Evolutionary conservation across 2,329 filamentous ascomycete species (phyloP).

Genomic region (Ophiostoma australiae): DNA sequence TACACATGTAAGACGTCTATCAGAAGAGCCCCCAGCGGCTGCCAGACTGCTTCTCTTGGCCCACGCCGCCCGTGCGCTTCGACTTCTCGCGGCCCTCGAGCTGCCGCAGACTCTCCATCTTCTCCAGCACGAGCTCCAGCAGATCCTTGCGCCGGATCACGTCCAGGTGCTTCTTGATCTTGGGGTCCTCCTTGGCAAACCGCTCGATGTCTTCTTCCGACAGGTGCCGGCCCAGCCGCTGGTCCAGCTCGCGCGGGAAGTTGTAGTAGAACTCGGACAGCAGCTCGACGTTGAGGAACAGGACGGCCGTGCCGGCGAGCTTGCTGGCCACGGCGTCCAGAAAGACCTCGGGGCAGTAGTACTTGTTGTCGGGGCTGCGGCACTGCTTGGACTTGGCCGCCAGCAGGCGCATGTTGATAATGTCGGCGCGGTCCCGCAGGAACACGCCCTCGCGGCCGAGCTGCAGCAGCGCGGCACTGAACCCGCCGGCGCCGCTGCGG

Average conservation of each 20-base stretch:
- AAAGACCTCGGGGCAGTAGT: constrained; percentile 94
- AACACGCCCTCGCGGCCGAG: constrained; percentile 93
- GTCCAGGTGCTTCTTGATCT: constrained; percentile 82
- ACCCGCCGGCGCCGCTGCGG: constrained; percentile 82
- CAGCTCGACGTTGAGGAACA: constrained; percentile 96
- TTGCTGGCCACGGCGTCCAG: constrained; percentile 96
- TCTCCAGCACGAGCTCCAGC: constrained; percentile 85
- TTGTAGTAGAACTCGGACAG: constrained; percentile 97
- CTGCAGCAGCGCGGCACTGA: constrained; percentile 77
- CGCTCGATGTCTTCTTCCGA: constrained; percentile 75
- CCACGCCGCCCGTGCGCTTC: constrained; percentile 40
- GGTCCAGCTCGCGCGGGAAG: constrained; percentile 88
- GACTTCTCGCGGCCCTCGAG: constrained; percentile 71
- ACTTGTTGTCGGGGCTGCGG: constrained; percentile 77
- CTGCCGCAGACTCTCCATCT: constrained; percentile 87
- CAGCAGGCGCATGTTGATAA: constrained; percentile 82
- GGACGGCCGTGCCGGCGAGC: constrained; percentile 86
- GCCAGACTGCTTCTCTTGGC: constrained; percentile 21
- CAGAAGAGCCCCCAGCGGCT: constrained; percentile 27
- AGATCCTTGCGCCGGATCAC: constrained; percentile 89
- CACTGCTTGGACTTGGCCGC: constrained; percentile 92
- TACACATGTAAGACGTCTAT: background rate
- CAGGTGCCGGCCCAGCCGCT: constrained; percentile 75
- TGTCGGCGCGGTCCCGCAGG: constrained; percentile 82
- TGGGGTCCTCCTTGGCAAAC: constrained; percentile 90